Evolutionary conservation across 345 rosid genomes (phyloP).

Genomic region (Hirschfeldia incana): DNA sequence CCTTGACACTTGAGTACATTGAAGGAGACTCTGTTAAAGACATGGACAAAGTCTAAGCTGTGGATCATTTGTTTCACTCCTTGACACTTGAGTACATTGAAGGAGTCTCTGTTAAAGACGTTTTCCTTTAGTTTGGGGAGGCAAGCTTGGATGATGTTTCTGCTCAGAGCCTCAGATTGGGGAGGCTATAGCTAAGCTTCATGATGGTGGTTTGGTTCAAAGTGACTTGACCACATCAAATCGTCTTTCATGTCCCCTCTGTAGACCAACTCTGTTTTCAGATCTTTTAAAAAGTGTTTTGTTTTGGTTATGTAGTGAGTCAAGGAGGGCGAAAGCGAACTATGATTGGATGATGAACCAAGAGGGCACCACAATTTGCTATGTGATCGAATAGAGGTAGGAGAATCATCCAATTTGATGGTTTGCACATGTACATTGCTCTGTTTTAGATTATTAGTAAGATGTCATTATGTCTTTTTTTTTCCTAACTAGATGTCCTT

Average conservation of each 20-base stretch:
- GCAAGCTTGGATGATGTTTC: conserved; percentile 67
- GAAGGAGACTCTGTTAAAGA: conserved; percentile 82
- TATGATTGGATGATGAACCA: conserved; percentile 69
- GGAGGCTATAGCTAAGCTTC: conserved; percentile 77
- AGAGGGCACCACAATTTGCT: not conserved
- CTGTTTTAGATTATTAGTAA: not conserved
- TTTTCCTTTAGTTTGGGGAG: conserved; percentile 71
- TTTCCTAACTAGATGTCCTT: too few species aligned
- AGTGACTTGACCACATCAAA: conserved; percentile 54
- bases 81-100: conserved; percentile 79
- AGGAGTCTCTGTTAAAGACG: conserved; percentile 75
- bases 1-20: conserved; percentile 76
- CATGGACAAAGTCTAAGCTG: conserved; percentile 30
- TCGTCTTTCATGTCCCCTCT: not conserved
- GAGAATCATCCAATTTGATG: not conserved
- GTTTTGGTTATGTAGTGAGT: conserved; percentile 49
- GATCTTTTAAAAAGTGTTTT: not conserved
- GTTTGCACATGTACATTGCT: not conserved
- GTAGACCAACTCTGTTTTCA: not conserved
- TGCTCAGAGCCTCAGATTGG: conserved; percentile 81
- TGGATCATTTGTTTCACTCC: conserved; percentile 71
- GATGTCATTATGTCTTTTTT: not conserved
- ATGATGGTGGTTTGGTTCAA: conserved; percentile 94
- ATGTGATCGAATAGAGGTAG: not conserved
- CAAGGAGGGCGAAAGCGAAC: conserved; percentile 93